Base-by-base conservation (phyloP, 2,329 filamentous ascomycete species). In the Blumeria graminis region DNA sequence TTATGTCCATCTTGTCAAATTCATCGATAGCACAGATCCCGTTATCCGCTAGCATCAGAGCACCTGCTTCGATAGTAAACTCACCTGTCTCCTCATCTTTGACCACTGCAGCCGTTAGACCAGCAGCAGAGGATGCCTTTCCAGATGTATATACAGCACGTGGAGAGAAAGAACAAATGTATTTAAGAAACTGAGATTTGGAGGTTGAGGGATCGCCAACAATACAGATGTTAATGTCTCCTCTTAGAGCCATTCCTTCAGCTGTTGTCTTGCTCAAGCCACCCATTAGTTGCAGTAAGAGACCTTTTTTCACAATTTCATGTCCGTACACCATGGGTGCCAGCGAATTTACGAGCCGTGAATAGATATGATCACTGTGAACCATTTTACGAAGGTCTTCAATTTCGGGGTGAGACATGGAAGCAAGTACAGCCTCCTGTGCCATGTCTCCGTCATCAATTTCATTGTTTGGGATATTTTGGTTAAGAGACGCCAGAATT, bases 1-100 rank as follows among this genome's bases (percentile, higher is more conserved):
- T 81, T 60, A 98, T 85, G 65, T 98, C 92, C 92, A 98, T 98
- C 73, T 98, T 98, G 78, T 98, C 92, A 64, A 98, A 98, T 68
- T 98, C 92, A 67, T 98, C 92, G 67, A 98, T 98, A 58, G 88
- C 89, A 69, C 92, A 98, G 64, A 96, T 93, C 56, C 92, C 92
- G 62, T 94, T 95, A 65, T 96, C 83, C 22, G 92, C 92, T 59
- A 98, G 74, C 92, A 98, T 96, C 57, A 98, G 79, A 11, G 92
- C 92, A 71, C 92, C 92, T 6, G 92, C 92, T 71, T 98, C 92
- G 63, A 98, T 98, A 13, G 92, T 98, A 68, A 95, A 95, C 67
- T 98, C 92, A 61, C 92, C 92, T 18, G 92, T 98, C 71, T 98
- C 92, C 66, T 96, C 89, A 65, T 98, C 92, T 68, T 96, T 98